Conservation (phyloP, 805 yeast genomes). For the Danielia reshetovae region DNA sequence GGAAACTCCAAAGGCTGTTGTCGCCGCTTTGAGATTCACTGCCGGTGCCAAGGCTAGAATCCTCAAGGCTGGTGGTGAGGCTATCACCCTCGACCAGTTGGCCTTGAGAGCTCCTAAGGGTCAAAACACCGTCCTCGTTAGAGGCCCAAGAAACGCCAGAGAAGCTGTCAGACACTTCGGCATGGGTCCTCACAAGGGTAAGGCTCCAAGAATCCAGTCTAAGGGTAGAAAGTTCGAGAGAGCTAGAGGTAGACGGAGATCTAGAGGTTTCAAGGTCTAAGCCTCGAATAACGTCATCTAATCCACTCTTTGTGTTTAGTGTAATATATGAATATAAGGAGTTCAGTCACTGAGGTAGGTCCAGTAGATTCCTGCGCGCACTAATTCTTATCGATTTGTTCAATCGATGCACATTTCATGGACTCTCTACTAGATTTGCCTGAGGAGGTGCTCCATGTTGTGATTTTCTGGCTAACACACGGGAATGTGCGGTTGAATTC, state of each 20-base stretch:
- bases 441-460: conserved; percentile 3
- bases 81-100: conserved; percentile 97
- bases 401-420: too few relatives aligned
- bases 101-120: conserved; percentile 99
- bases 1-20: conserved; percentile 93
- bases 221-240: conserved; percentile 99
- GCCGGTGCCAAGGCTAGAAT: conserved; percentile 98
- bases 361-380: too few relatives aligned
- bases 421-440: conserved; percentile 7
- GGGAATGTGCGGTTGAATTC: too few relatives aligned
- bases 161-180: conserved; percentile 99
- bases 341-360: too few relatives aligned
- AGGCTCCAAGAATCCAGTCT: conserved; percentile 97
- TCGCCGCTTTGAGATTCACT: conserved; percentile 99
- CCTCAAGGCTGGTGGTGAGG: conserved; percentile 98
- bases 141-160: conserved; percentile 99
- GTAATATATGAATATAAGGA: too few relatives aligned
- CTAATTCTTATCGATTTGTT: too few relatives aligned
- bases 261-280: conserved; percentile 99
- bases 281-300: neutral
- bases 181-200: conserved; percentile 99
- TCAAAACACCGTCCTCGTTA: conserved; percentile 93
- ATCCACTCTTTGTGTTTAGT: too few relatives aligned
- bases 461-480: neutral
- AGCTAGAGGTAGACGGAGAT: conserved; percentile 99